Base-by-base conservation (phyloP, 805 yeast species). In the Cyberlindnera meyerae region DNA sequence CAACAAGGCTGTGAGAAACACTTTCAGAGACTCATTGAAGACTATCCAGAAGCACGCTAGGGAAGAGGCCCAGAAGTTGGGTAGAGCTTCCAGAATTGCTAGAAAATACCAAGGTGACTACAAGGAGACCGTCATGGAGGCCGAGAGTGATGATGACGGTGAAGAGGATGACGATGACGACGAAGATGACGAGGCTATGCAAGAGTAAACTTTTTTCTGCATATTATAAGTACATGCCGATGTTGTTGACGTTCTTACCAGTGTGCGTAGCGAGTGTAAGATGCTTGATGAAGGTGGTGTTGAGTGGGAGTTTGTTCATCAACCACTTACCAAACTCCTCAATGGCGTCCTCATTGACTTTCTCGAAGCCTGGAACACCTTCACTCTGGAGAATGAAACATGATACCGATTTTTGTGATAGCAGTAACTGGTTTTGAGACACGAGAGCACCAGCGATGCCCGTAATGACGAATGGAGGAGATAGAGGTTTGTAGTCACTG, bases 1-100 rank as follows among this genome's bases (percentile, higher is more conserved):
- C 36, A 93, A 93, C 64, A 68, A 75, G 43, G 71, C 90, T 12
- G 89, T 89, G 14, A 75, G 96, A 52, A 68, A 68, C 31, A 65
- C 82, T 3, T 81, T 90, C 61, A 74, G 71, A 32, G 69, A 64
- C 9, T 81, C 80, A 41, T 65, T 85, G 55, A 65, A 58, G 34
- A 57, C 55, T 2, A 59, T 82, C 34, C 86, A 82, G 63, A 51
- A 44, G 11, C 52, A 52, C 29, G 90, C 90, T 14, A 71, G 73
- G 49, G 69, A 62, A 26, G 78, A 72, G 42, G 85, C 88, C 17
- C 55, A 58, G 37, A 56, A 56, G 18, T 52, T 62, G 4, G 85
- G 87, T 24, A 71, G 69, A 43, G 77, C 82, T 27, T 79, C 88
- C 6, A 75, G 93, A 70, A 71, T 83, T 43, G 80, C 88, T 11